These are phyloP conservation scores for Furcasterigmium sp. DNA, from an alignment of 2,329 filamentous ascomycete genomes.

Conservation along the genomic window DNA sequence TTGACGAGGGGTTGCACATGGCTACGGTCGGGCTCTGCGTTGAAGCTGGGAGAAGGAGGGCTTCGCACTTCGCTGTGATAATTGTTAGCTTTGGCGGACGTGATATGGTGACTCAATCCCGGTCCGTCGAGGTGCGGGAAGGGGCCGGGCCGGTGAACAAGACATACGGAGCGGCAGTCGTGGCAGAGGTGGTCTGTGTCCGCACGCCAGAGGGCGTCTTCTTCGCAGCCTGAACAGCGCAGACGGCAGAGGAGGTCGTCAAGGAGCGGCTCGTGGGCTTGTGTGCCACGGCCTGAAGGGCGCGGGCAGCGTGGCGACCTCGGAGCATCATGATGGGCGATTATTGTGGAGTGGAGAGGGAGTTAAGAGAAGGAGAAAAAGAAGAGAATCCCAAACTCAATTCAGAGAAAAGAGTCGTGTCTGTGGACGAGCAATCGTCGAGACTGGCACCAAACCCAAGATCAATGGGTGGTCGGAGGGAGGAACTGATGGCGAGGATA, in stretches of 20 bases:
- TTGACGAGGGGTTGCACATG: slow-evolving; percentile 68
- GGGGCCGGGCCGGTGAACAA: slow-evolving; percentile 11
- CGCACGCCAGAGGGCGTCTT: slow-evolving; percentile 36
- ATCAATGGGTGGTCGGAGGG: background rate
- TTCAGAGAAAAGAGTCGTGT: background rate
- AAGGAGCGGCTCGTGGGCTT: slow-evolving; percentile 26
- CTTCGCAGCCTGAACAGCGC: slow-evolving; percentile 28
- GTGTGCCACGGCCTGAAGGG: slow-evolving; percentile 36
- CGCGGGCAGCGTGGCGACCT: slow-evolving; percentile 39
- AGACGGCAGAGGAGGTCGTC: slow-evolving; percentile 30
- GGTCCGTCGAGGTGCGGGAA: slow-evolving; percentile 15
- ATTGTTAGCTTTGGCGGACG: background rate
- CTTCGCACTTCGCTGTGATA: slow-evolving; percentile 47
- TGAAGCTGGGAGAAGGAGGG: slow-evolving; percentile 59
- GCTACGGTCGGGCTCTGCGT: slow-evolving; percentile 40
- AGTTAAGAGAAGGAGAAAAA: no score
- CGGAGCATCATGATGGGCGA: slow-evolving; percentile 38
- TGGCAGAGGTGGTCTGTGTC: slow-evolving; percentile 44
- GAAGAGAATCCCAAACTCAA: no score
- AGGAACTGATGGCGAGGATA: background rate
- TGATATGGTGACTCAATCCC: slow-evolving; percentile 17
- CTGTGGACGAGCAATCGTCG: background rate
- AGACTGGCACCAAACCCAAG: background rate
- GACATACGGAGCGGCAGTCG: slow-evolving; percentile 49
- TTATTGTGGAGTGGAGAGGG: slow-evolving; percentile 10